Evolutionary conservation across 108 stramenopile species (phyloP), one percentile per base, ranked within the genome.

Genomic region (Parietichytrium sp.): DNA sequence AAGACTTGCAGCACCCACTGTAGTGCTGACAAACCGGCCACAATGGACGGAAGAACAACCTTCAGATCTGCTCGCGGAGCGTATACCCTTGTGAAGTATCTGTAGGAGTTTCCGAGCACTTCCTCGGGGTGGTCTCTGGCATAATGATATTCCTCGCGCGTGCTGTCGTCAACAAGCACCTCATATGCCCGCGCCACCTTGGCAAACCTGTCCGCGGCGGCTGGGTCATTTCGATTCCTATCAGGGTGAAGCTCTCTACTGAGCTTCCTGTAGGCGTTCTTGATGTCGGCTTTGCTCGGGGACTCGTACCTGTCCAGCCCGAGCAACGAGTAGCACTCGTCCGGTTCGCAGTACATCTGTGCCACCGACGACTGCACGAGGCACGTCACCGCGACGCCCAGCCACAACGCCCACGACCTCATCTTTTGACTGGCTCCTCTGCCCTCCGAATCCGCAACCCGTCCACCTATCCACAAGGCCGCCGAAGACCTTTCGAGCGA

Each of bases 321-420:
- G 20, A 72, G 61, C n/a, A 72, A 33, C 0, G 38, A 42, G 61
- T 72, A 72, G 61, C 61, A 72, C 38, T 72, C 61, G 20, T 72
- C 61, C 23, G 61, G 61, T n/a, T 72, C 61, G 42, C 61, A 72
- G 61, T 72, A 72, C 61, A 72, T 72, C n/a, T n/a, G n/a, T n/a
- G n/a, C n/a, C n/a, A n/a, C n/a, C n/a, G n/a, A n/a, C n/a, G n/a
- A n/a, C n/a, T n/a, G n/a, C n/a, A n/a, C n/a, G n/a, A n/a, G n/a
- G n/a, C n/a, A n/a, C n/a, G n/a, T n/a, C n/a, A n/a, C n/a, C n/a
- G n/a, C n/a, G n/a, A n/a, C n/a, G n/a, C n/a, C n/a, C n/a, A n/a
- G n/a, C n/a, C n/a, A n/a, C n/a, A n/a, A n/a, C n/a, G n/a, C n/a
- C n/a, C n/a, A n/a, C n/a, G n/a, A n/a, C n/a, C n/a, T n/a, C n/a